Evolutionary conservation across 169 alveolate genomes (phyloP).

Genomic region (Plasmodium ovale): DNA sequence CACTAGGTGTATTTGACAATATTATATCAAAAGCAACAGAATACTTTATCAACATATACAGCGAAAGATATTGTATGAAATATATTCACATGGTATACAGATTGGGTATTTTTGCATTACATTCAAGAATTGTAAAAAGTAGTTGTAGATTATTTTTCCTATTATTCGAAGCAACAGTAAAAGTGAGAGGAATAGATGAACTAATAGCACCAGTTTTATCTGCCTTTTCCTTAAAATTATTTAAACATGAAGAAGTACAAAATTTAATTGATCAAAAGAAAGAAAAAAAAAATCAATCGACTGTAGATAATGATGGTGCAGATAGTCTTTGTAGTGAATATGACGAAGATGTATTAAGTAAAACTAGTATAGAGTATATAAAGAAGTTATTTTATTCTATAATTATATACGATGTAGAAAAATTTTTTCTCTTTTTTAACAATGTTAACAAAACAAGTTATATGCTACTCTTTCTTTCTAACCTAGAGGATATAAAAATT

Average conservation of each 20-base stretch:
- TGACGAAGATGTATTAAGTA: conserved; percentile 70
- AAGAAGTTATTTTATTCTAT: conserved; percentile 47
- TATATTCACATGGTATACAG: conserved; percentile 61
- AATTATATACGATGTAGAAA: conserved; percentile 36
- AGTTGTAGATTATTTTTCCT: conserved; percentile 51
- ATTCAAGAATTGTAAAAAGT: conserved; percentile 53
- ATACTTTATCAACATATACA: conserved; percentile 44
- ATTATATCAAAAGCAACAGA: conserved; percentile 54
- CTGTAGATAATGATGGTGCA: conserved; percentile 37
- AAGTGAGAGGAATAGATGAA: conserved; percentile 56
- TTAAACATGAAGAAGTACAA: conserved; percentile 59
- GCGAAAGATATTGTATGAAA: conserved; percentile 50
- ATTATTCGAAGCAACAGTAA: conserved; percentile 67
- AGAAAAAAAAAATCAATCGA: background rate
- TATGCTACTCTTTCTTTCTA: conserved; percentile 26
- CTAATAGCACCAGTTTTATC: conserved; percentile 36
- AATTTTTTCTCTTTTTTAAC: conserved; percentile 41
- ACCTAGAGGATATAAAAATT: conserved; percentile 28
- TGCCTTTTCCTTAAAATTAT: conserved; percentile 54
- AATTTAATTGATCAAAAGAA: conserved; percentile 32
- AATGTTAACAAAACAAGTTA: conserved; percentile 38
- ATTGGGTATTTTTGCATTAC: conserved; percentile 73
- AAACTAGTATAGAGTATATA: conserved; percentile 53
- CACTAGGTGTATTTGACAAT: conserved; percentile 62
- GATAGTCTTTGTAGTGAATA: conserved; percentile 58